Evolutionary conservation across 192 early-diverging fungal genomes (phyloP), one percentile per base, ranked within the genome.

Genomic region (Gaertneriomyces sp.): DNA sequence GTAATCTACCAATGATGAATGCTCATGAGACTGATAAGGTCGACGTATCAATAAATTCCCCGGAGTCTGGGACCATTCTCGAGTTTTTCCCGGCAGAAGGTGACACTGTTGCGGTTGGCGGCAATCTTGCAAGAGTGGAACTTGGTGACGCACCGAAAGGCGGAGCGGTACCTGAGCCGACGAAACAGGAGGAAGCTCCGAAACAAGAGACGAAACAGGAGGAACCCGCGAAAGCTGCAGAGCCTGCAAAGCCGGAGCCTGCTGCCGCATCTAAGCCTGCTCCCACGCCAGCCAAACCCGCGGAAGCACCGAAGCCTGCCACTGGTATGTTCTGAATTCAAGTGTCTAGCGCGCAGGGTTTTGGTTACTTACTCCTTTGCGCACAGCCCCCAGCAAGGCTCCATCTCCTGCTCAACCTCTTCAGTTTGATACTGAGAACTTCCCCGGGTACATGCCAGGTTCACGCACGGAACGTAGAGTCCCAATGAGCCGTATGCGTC

Each of bases 11-110:
- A 33, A 33, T 54, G 12, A 20, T 61, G n/a, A 53, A 20, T 50
- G 11, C 38, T 73, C 40, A 58, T 59, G 16, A 11, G 14, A 46
- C 33, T n/a, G n/a, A 41, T n/a, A 68, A 91, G 89, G 87, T 99
- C 64, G 97, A 97, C 76, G 90, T 98, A 20, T 86, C 93, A n/a
- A 90, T 99, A 69, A 99, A 99, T 85, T 91, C 94, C 38, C 93
- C 95, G 49, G 90, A 90, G 46, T 84, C 88, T 46, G 97, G 97
- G 40, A 89, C 81, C n/a, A 84, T 99, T 55, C 69, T 91, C 25
- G 92, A 91, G 76, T 64, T 88, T 38, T 89, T 86, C 63, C 88
- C 88, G 54, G 83, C 88, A 16, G 94, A 93, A 71, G 92, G 93
- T 45, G 91, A 94, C 71, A 94, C 87, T 0, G 90, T 97, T n/a